Evolutionary conservation across 331 rosid species (phyloP).

Genomic region (Pyracantha coccinea): DNA sequence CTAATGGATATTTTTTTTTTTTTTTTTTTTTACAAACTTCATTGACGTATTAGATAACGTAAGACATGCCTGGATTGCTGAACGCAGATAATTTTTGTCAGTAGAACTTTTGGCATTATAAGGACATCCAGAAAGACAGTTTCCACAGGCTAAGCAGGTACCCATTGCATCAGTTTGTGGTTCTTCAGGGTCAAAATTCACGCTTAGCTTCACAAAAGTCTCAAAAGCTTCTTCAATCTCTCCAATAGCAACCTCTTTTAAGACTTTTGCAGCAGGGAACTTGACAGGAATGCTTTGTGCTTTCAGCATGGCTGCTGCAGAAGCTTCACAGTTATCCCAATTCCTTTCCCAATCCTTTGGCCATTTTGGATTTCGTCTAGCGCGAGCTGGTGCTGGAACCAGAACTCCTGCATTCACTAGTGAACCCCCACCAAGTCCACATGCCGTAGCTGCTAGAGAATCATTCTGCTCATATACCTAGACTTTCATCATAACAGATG

Average conservation of each 20-base stretch:
- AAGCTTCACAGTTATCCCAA: conserved; percentile 31
- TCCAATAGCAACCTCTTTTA: conserved; percentile 17
- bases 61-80: conserved; percentile 27
- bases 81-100: conserved; percentile 18
- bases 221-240: conserved; percentile 18
- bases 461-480: conserved; percentile 23
- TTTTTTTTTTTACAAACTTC: background rate
- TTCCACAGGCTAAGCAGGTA: conserved; percentile 26
- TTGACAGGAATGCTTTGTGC: conserved; percentile 18
- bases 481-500: conserved; percentile 1
- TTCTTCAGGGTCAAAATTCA: conserved; percentile 25
- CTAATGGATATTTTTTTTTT: background rate
- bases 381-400: conserved; percentile 23
- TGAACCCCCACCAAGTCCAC: conserved; percentile 39
- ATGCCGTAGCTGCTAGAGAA: conserved; percentile 24
- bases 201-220: conserved; percentile 18
- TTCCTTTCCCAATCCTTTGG: conserved; percentile 36
- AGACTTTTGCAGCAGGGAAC: conserved; percentile 19
- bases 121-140: conserved; percentile 36
- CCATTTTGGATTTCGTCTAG: conserved; percentile 27
- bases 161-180: conserved; percentile 6
- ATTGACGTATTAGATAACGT: background rate
- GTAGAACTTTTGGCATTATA: conserved; percentile 31
- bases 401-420: conserved; percentile 34
- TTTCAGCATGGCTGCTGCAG: conserved; percentile 28